A percentile compares a stretch with the other conserved stretches of the same genome.
Evolutionary conservation across 176 grass and related monocot species (phyloP).

Genomic region (Aechmea fasciata): DNA sequence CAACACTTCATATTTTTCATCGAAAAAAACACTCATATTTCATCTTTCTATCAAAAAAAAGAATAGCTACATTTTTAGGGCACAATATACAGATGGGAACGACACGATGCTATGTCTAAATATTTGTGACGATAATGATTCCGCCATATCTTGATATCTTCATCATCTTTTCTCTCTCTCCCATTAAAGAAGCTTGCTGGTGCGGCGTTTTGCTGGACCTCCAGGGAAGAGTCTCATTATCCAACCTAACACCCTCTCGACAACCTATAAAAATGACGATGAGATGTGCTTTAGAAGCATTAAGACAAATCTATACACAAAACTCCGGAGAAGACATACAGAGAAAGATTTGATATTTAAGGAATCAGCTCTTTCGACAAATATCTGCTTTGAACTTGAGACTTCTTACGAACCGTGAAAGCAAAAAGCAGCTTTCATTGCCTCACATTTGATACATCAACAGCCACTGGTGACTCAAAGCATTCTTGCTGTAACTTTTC

Average conservation of each 20-base stretch:
- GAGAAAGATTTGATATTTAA: neutral
- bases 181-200: constrained; percentile 82
- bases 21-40: neutral
- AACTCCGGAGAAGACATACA: neutral
- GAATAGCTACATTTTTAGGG: neutral
- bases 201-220: constrained; percentile 76
- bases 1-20: neutral
- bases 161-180: constrained; percentile 14
- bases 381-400: too few species aligned
- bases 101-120: neutral
- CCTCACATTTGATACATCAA: too few species aligned
- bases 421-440: too few species aligned
- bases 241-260: constrained; percentile 91
- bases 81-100: neutral
- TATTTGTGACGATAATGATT: neutral
- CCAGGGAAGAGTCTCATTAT: constrained; percentile 99
- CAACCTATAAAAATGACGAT: constrained; percentile 42
- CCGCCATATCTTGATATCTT: constrained; percentile 8
- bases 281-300: constrained; percentile 5
- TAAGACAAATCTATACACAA: neutral
- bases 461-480: too few species aligned
- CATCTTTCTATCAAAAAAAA: constrained; percentile 3
- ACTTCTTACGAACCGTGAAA: too few species aligned
- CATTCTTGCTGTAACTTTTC: too few species aligned
- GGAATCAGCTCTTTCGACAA: too few species aligned